A percentile compares a stretch with the other conserved stretches of the same genome.
Conservation (phyloP, 1,139 yeast species). For the Zygotorulaspora mrakii region DNA sequence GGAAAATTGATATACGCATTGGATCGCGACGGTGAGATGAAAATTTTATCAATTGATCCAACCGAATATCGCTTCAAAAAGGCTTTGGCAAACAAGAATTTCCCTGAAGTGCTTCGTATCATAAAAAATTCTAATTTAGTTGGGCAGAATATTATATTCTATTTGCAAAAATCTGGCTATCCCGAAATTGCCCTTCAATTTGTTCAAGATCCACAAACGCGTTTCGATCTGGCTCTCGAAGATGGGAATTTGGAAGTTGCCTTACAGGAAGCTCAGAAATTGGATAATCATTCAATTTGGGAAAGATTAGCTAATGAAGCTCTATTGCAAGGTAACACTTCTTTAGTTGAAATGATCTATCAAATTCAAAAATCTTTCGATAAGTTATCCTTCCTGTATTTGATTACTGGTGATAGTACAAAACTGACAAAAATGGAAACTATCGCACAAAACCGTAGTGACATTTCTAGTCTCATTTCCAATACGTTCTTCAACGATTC, state of each 20-base stretch:
- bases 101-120: conserved; percentile 85
- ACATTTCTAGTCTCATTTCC: conserved; percentile 73
- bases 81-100: conserved; percentile 85
- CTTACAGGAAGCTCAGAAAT: conserved; percentile 77
- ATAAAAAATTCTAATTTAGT: conserved; percentile 87
- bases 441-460: conserved; percentile 88
- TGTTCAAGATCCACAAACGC: conserved; percentile 92
- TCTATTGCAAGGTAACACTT: conserved; percentile 80
- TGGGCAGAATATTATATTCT: conserved; percentile 95
- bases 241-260: conserved; percentile 88
- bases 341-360: conserved; percentile 79
- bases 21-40: conserved; percentile 82
- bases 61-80: conserved; percentile 96
- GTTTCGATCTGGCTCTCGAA: conserved; percentile 92
- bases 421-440: conserved; percentile 80
- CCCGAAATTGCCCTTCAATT: conserved; percentile 94
- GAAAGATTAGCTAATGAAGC: conserved; percentile 83
- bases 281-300: conserved; percentile 72
- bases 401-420: conserved; percentile 72
- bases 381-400: conserved; percentile 81
- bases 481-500: conserved; percentile 78
- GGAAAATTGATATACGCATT: conserved; percentile 75
- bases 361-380: conserved; percentile 87
- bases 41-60: conserved; percentile 78
- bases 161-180: conserved; percentile 90